Evolutionary conservation across 164 flowering plant genomes (phyloP).

Genomic region (grape (Vitis vinifera)): ASM3070453v1 NC_081811.1:24421501-24422000

Average conservation of each 20-base stretch:
- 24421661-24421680: not conserved
- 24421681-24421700: constrained; percentile 45
- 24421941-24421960: not conserved
- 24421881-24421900: too few relatives aligned
- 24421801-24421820: constrained; percentile 70
- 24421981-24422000: not conserved
- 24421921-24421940: not conserved
- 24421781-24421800: constrained; percentile 61
- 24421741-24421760: constrained; percentile 74
- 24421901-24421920: not conserved
- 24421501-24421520: not conserved
- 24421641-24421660: not conserved
- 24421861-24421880: too few relatives aligned
- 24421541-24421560: too few relatives aligned
- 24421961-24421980: not conserved
- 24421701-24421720: constrained; percentile 78
- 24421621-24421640: not conserved
- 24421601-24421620: not conserved
- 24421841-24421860: constrained; percentile 44
- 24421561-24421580: too few relatives aligned
- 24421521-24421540: not conserved
- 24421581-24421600: not conserved
- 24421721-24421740: constrained; percentile 85
- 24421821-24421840: constrained; percentile 65
- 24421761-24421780: constrained; percentile 81